Conservation (phyloP, 2,329 filamentous ascomycete genomes). For the Mycosphaerelloides madeirae region DNA sequence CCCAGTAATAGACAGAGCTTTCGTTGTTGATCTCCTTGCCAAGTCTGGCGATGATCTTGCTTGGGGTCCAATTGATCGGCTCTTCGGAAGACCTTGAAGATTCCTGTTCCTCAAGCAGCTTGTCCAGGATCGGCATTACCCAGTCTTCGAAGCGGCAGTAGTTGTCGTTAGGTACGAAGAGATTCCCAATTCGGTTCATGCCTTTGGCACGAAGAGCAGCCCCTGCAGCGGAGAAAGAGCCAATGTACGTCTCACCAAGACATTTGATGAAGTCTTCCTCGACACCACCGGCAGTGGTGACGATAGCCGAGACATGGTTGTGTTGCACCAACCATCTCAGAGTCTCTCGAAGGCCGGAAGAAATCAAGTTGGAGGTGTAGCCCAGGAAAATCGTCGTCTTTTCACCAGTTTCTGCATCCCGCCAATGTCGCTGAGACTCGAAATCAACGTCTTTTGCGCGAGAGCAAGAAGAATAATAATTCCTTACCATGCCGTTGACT, state of each 20-base stretch:
- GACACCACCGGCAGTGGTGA: constrained; percentile 90
- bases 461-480: neutral
- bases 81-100: constrained; percentile 61
- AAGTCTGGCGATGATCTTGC: constrained; percentile 81
- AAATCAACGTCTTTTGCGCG: constrained; percentile 3
- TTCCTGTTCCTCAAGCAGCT: constrained; percentile 91
- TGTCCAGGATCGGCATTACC: constrained; percentile 91
- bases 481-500: constrained; percentile 85
- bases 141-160: constrained; percentile 98
- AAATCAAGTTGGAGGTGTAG: constrained; percentile 97
- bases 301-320: constrained; percentile 84
- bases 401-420: constrained; percentile 70
- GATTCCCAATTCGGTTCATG: constrained; percentile 91
- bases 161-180: constrained; percentile 93
- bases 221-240: constrained; percentile 73
- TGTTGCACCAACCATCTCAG: constrained; percentile 91
- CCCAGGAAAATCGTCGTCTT: constrained; percentile 93
- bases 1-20: constrained; percentile 92
- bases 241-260: constrained; percentile 87
- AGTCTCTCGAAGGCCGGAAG: constrained; percentile 86
- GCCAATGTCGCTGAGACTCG: constrained; percentile 63
- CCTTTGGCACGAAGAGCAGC: constrained; percentile 75
- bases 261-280: constrained; percentile 99
- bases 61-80: constrained; percentile 85
- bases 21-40: constrained; percentile 94